Conservation (phyloP, 2,329 filamentous ascomycete species). For the Biscogniauxia marginata region DNA sequence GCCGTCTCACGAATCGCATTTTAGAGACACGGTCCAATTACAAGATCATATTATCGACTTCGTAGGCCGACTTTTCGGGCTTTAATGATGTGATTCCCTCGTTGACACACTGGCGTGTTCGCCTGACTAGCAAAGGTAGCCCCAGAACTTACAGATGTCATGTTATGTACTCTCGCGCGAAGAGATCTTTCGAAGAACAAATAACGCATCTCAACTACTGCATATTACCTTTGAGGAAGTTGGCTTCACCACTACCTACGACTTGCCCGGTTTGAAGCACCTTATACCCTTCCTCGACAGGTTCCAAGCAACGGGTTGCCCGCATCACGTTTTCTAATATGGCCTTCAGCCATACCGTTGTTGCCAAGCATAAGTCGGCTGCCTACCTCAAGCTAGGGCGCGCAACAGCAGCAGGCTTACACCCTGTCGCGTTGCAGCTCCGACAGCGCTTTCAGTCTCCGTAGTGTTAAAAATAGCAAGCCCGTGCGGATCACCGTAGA, state of each 20-base stretch:
- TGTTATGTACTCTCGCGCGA: too few relatives aligned
- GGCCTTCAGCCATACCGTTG: conserved; percentile 54
- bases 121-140: conserved; percentile 37
- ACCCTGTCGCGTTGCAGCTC: conserved; percentile 54
- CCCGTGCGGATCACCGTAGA: conserved; percentile 51
- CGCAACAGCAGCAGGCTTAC: conserved; percentile 56
- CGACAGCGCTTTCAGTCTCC: conserved; percentile 52
- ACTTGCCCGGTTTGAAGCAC: conserved; percentile 57
- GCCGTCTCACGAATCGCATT: conserved; percentile 60
- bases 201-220: too few relatives aligned
- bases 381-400: conserved; percentile 60
- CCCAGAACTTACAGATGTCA: conserved; percentile 26
- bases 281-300: conserved; percentile 49
- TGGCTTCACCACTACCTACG: conserved; percentile 60
- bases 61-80: conserved; percentile 57
- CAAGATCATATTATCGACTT: conserved; percentile 61
- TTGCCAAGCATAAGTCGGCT: conserved; percentile 59
- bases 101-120: conserved; percentile 57
- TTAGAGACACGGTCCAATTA: conserved; percentile 63
- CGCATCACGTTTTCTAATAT: conserved; percentile 51
- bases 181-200: too few relatives aligned
- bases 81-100: conserved; percentile 54
- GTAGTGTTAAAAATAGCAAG: conserved; percentile 33
- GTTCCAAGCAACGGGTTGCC: conserved; percentile 59
- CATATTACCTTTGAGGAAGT: conserved; percentile 56